These are phyloP conservation scores for Leishmania lainsoni DNA, from an alignment of 208 protist species.

Conservation along the genomic window DNA sequence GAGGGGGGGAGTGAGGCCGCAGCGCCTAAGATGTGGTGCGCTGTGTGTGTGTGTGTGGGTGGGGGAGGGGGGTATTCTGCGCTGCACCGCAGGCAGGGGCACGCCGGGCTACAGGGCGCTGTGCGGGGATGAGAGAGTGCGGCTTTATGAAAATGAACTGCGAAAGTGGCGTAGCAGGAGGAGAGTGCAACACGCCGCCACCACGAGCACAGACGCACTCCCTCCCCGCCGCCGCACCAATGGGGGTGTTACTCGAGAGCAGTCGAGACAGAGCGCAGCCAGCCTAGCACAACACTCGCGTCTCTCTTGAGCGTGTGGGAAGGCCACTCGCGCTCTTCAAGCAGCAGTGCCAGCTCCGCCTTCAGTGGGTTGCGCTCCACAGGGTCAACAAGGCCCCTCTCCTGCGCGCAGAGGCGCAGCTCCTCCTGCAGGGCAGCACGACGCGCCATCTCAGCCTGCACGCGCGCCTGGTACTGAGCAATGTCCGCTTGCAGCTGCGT, in stretches of 20 bases:
- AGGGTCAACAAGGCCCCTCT: constrained; percentile 20
- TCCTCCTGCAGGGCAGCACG: constrained; percentile 51
- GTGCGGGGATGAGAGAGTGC: not conserved
- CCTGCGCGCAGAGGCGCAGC: constrained; percentile 32
- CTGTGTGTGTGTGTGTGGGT: not conserved
- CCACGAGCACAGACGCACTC: not conserved
- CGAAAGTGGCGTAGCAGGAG: not conserved
- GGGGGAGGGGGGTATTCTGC: no score
- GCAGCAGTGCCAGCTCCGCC: constrained; percentile 60
- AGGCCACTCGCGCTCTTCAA: constrained; percentile 52
- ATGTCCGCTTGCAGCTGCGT: constrained; percentile 38
- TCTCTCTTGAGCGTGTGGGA: constrained; percentile 29
- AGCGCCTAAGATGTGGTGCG: not conserved
- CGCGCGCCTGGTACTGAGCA: constrained; percentile 34
- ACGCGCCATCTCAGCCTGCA: constrained; percentile 31
- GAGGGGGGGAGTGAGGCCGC: not conserved
- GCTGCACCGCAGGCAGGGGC: not conserved
- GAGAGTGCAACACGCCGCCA: not conserved
- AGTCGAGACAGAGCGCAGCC: constrained; percentile 37
- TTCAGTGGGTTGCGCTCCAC: constrained; percentile 35
- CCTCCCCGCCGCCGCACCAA: not conserved
- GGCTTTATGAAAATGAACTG: not conserved
- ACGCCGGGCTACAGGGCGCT: not conserved
- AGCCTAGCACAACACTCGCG: constrained; percentile 49
- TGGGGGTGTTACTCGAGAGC: constrained; percentile 26